A percentile compares a stretch with the other conserved stretches of the same genome.
These are phyloP conservation scores for Noccaea caerulescens DNA, from an alignment of 345 rosid species.

Conservation along the genomic window DNA sequence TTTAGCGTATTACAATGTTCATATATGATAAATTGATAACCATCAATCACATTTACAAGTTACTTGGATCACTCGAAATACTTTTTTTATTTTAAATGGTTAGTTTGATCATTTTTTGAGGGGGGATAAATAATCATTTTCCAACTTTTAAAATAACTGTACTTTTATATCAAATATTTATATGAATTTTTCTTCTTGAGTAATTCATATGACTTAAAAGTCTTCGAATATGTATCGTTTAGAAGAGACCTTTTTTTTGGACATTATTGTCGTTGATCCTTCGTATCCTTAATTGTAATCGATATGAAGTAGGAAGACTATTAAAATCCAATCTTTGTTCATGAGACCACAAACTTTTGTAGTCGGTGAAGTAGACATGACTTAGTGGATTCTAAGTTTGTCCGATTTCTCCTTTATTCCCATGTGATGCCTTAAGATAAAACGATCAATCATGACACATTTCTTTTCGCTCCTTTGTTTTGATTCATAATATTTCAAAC, in stretches of 20 bases:
- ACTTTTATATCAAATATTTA: not conserved
- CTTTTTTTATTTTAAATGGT: not conserved
- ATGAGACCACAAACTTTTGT: slow-evolving; percentile 38
- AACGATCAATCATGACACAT: slow-evolving; percentile 37
- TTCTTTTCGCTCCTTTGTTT: slow-evolving; percentile 28
- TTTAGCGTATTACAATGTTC: not conserved
- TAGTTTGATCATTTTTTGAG: not conserved
- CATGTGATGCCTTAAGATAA: slow-evolving; percentile 42
- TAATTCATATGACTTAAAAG: not conserved
- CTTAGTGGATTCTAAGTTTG: slow-evolving; percentile 44
- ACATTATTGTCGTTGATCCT: slow-evolving; percentile 24
- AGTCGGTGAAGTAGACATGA: slow-evolving; percentile 43
- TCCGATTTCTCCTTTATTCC: slow-evolving; percentile 38
- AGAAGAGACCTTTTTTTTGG: slow-evolving; percentile 6
- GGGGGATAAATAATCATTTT: not conserved
- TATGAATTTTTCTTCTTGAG: not conserved
- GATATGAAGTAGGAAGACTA: slow-evolving; percentile 22
- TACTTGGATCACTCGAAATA: not conserved
- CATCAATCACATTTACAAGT: not conserved
- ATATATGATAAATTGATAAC: not conserved
- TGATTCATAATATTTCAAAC: slow-evolving; percentile 3
- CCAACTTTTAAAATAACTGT: slow-evolving; percentile 11
- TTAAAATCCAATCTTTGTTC: slow-evolving; percentile 33
- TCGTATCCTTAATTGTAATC: slow-evolving; percentile 17
- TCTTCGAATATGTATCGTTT: not conserved